A percentile compares a stretch with the other conserved stretches of the same genome.
Conservation (phyloP, 768 basidiomycete genomes). For the Neoboletus magnificus region DNA sequence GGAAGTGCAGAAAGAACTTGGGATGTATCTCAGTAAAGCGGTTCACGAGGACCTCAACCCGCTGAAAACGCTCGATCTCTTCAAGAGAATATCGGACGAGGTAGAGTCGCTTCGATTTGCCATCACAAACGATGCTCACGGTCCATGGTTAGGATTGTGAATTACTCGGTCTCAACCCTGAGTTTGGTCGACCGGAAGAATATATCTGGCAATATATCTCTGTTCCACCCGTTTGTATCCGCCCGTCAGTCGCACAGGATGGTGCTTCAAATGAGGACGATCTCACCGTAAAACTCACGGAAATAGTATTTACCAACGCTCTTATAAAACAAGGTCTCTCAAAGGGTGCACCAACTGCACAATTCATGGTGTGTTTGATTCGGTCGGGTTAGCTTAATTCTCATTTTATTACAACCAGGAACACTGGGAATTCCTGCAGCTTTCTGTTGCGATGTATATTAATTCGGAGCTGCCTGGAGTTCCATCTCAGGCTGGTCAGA, state of each 20-base stretch:
- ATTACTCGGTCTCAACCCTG: conserved; percentile 84
- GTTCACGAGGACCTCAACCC: conserved; percentile 93
- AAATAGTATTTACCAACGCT: conserved; percentile 93
- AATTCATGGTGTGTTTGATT: conserved; percentile 67
- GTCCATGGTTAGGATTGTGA: conserved; percentile 75
- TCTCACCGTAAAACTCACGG: conserved; percentile 93
- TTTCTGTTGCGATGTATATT: conserved; percentile 95
- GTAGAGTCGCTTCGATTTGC: conserved; percentile 36
- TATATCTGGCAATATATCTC: conserved; percentile 99
- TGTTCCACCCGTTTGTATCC: conserved; percentile 95
- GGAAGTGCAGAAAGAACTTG: conserved; percentile 84
- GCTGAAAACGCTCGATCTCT: conserved; percentile 87
- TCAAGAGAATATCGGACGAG: conserved; percentile 89
- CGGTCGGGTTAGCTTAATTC: neutral
- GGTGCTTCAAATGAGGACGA: conserved; percentile 99
- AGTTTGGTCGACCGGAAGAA: conserved; percentile 89
- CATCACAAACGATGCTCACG: neutral
- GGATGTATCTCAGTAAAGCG: conserved; percentile 80
- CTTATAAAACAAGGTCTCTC: conserved; percentile 86
- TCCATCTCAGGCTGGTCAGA: conserved; percentile 79
- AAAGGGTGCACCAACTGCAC: conserved; percentile 83
- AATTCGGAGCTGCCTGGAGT: conserved; percentile 97
- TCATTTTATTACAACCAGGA: conserved; percentile 48
- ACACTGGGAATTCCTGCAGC: conserved; percentile 97
- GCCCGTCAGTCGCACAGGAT: conserved; percentile 96